Evolutionary conservation across 1,139 yeast species (phyloP).

Genomic region (Kluyveromyces marxianus): DNA sequence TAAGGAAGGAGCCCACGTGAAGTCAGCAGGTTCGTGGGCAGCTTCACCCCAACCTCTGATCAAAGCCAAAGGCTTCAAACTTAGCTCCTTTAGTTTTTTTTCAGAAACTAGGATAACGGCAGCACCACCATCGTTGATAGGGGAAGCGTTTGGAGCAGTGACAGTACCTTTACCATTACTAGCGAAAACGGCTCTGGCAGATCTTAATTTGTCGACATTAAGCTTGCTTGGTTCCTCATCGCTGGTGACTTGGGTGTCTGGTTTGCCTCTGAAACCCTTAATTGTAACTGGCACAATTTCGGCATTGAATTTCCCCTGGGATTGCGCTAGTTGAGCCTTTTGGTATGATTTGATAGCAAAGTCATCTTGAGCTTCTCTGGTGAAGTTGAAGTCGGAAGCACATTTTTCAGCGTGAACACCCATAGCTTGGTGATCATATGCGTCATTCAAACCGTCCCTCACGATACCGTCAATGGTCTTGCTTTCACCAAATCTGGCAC

Average conservation of each 20-base stretch:
- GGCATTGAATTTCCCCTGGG: conserved; percentile 65
- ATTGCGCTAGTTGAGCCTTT: conserved; percentile 75
- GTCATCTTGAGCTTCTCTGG: conserved; percentile 67
- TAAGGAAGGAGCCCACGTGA: conserved; percentile 89
- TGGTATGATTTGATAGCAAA: conserved; percentile 62
- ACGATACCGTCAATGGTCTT: conserved; percentile 77
- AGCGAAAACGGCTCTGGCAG: conserved; percentile 82
- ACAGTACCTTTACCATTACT: conserved; percentile 87
- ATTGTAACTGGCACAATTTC: conserved; percentile 85
- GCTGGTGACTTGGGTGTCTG: conserved; percentile 57
- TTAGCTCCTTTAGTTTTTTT: conserved; percentile 72
- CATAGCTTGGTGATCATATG: conserved; percentile 80
- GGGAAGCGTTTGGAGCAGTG: conserved; percentile 94
- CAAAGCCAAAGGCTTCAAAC: conserved; percentile 80
- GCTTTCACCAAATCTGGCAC: conserved; percentile 83
- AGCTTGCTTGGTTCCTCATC: conserved; percentile 72
- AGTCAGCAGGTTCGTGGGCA: conserved; percentile 87
- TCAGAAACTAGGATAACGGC: conserved; percentile 84
- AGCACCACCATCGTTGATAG: conserved; percentile 95
- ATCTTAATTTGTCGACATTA: conserved; percentile 62
- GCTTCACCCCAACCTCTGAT: conserved; percentile 97
- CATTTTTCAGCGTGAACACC: conserved; percentile 96
- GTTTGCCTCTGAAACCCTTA: conserved; percentile 90
- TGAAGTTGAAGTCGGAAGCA: conserved; percentile 59
- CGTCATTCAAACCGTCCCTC: conserved; percentile 88